A percentile compares a stretch with the other conserved stretches of the same genome.
phyloP scores from a whole-genome alignment of 148 eudicot species.

The Bassia scoparia region DNA sequence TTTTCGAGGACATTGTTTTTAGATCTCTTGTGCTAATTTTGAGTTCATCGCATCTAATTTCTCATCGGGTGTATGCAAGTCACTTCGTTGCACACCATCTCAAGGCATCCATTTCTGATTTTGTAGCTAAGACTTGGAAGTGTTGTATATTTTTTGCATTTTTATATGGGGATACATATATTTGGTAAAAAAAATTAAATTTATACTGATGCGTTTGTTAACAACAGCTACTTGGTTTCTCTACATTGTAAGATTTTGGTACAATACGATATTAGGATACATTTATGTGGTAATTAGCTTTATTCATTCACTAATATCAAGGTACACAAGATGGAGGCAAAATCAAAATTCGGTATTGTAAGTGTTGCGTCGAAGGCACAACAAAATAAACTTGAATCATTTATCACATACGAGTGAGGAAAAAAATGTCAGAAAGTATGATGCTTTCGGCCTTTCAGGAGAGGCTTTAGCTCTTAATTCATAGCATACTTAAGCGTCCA shows the following conservation, averaged over 20 bases:
- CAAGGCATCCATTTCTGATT: background rate
- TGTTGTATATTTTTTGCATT: no score
- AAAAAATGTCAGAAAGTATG: background rate
- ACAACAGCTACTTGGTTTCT: no score
- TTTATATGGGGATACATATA: no score
- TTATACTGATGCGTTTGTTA: no score
- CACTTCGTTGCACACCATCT: background rate
- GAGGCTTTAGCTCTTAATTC: constrained; percentile 17
- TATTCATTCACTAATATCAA: background rate
- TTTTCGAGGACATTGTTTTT: background rate
- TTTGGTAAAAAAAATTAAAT: no score
- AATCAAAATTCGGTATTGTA: background rate
- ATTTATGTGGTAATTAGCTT: background rate
- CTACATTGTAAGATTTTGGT: no score
- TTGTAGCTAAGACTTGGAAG: background rate
- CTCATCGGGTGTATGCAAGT: constrained; percentile 10
- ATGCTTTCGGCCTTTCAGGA: constrained; percentile 6
- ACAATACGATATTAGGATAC: background rate
- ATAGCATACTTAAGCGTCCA: constrained; percentile 37
- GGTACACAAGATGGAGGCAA: background rate
- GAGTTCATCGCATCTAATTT: background rate
- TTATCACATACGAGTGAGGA: background rate
- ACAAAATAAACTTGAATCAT: background rate
- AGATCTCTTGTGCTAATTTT: constrained; percentile 16
- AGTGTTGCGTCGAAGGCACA: background rate